Conservation (phyloP, 225 moss, liverwort and hornwort genomes). For the Rhytidiadelphus loreus region DNA sequence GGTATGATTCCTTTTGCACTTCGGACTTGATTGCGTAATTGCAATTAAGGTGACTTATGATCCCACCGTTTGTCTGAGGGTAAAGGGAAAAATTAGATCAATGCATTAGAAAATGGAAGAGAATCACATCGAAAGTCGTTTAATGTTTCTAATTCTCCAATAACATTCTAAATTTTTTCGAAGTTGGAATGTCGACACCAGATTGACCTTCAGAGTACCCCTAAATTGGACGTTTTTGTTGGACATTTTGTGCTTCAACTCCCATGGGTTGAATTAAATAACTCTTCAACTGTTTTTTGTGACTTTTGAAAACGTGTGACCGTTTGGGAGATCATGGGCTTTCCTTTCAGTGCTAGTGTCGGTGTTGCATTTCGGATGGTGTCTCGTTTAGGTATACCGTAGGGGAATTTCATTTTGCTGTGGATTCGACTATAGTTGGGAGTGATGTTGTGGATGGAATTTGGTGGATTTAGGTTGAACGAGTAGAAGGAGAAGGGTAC, state of each 20-base stretch:
- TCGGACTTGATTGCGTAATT: not conserved
- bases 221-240: not conserved
- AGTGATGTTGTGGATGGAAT: not conserved
- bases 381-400: not conserved
- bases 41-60: not conserved
- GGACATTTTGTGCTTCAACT: not conserved
- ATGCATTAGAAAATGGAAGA: not conserved
- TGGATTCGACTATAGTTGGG: not conserved
- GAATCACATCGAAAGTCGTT: not conserved
- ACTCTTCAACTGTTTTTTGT: not conserved
- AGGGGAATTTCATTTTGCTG: not conserved
- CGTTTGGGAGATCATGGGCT: not conserved
- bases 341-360: not conserved
- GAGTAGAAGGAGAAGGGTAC: constrained; percentile 76
- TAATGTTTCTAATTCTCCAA: not conserved
- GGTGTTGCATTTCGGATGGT: not conserved
- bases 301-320: not conserved
- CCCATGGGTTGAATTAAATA: not conserved
- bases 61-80: not conserved
- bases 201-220: not conserved
- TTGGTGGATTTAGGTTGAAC: constrained; percentile 29
- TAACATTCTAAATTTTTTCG: not conserved
- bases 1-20: constrained; percentile 20
- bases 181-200: not conserved
- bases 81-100: not conserved